These are phyloP conservation scores for Cercophora samala DNA, from an alignment of 495 filamentous ascomycete genomes.

Conservation along the genomic window DNA sequence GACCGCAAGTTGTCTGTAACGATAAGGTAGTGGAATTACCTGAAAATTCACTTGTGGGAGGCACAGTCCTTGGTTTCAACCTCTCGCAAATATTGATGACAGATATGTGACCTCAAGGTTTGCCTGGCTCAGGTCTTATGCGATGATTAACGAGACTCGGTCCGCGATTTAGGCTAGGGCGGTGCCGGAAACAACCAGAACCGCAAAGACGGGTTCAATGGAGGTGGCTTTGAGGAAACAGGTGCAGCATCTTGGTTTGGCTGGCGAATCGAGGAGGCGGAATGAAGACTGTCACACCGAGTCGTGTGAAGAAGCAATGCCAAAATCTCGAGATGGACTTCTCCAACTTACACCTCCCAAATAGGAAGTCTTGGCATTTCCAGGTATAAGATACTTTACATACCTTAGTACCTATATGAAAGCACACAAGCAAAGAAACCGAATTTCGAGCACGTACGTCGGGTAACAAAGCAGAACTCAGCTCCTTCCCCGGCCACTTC, in stretches of 20 bases:
- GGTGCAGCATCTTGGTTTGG: no score
- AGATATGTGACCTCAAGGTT: neutral
- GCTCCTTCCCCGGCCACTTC: neutral
- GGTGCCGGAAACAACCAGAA: neutral
- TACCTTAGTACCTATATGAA: no score
- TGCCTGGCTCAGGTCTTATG: neutral
- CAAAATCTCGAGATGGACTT: neutral
- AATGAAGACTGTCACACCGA: no score
- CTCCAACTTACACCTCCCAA: neutral
- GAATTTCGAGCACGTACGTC: no score
- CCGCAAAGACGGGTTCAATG: no score
- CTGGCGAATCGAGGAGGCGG: no score
- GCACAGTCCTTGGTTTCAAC: neutral
- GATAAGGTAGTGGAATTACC: neutral
- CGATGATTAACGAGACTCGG: neutral
- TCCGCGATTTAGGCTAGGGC: neutral
- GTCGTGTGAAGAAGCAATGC: no score
- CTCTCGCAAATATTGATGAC: neutral
- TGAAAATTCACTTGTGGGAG: no score
- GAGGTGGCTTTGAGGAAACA: no score
- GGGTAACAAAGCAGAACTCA: neutral
- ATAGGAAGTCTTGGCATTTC: neutral
- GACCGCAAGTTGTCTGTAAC: neutral
- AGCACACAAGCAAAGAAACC: neutral
- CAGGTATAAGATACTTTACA: no score